A percentile compares a stretch with the other conserved stretches of the same genome.
Conservation (phyloP, 345 rosid genomes). For the Populus alba region DNA sequence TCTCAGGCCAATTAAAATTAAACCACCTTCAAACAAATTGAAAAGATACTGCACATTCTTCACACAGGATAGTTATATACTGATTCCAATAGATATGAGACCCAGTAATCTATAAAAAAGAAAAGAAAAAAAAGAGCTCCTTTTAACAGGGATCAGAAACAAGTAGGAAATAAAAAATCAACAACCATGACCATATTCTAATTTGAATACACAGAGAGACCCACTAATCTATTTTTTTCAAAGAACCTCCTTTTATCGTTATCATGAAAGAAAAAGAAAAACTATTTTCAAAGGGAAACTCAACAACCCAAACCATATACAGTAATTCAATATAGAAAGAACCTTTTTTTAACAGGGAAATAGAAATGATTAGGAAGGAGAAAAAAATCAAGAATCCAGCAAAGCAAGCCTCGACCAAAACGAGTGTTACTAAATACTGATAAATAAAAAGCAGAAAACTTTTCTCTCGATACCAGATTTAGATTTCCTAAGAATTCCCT, state of each 20-base stretch:
- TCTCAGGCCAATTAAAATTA: neutral
- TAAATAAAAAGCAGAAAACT: neutral
- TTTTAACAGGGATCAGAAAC: neutral
- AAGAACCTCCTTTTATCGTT: too few species aligned
- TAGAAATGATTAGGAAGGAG: neutral
- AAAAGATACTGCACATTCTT: neutral
- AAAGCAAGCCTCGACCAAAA: neutral
- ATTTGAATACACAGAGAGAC: too few species aligned
- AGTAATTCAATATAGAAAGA: neutral
- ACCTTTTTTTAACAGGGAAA: neutral
- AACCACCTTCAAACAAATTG: neutral
- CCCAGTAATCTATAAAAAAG: neutral
- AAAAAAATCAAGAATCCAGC: neutral
- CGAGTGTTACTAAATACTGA: neutral
- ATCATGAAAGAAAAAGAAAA: neutral
- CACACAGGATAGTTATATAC: neutral
- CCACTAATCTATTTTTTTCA: too few species aligned
- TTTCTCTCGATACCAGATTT: constrained; percentile 5
- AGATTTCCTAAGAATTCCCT: neutral
- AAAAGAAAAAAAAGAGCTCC: neutral
- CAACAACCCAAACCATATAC: neutral
- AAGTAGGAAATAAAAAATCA: neutral
- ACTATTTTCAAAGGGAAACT: neutral
- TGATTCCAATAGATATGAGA: neutral
- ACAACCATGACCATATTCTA: neutral